These are phyloP conservation scores for Spathaspora passalidarum DNA, from an alignment of 805 yeast species.

Conservation along the genomic window DNA sequence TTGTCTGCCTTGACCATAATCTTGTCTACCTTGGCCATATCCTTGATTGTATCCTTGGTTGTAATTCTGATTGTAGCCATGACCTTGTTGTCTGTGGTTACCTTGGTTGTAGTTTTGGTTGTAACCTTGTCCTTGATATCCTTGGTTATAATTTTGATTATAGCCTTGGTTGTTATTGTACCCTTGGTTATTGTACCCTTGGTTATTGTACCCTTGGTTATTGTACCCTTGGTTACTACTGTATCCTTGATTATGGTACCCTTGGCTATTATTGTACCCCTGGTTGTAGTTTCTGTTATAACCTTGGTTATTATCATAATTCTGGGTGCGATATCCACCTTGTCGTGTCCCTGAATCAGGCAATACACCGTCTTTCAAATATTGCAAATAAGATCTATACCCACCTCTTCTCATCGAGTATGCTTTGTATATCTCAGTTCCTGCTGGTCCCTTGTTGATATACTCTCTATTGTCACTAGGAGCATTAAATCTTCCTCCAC, in stretches of 20 bases:
- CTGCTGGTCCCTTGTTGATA: slow-evolving; percentile 40
- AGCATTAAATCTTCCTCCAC: slow-evolving; percentile 31
- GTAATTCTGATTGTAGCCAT: slow-evolving; percentile 12
- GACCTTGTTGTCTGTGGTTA: neutral
- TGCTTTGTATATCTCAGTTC: slow-evolving; percentile 26
- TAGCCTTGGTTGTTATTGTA: slow-evolving; percentile 5
- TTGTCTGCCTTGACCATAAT: slow-evolving; percentile 5
- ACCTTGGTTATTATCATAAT: slow-evolving; percentile 4
- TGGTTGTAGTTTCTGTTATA: slow-evolving; percentile 7
- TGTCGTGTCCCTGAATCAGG: slow-evolving; percentile 6
- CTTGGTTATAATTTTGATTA: slow-evolving; percentile 4
- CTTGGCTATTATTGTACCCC: slow-evolving; percentile 14
- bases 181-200: slow-evolving; percentile 8
- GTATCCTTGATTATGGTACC: slow-evolving; percentile 12
- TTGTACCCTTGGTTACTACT: slow-evolving; percentile 5
- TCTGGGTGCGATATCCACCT: slow-evolving; percentile 5
- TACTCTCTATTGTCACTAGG: slow-evolving; percentile 32
- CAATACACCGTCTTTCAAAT: slow-evolving; percentile 13
- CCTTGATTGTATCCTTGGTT: slow-evolving; percentile 16
- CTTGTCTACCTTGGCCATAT: slow-evolving; percentile 3
- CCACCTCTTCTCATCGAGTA: slow-evolving; percentile 40
- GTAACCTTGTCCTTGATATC: neutral
- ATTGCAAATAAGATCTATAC: slow-evolving; percentile 23
- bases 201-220: slow-evolving; percentile 7
- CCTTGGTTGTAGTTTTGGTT: slow-evolving; percentile 7